Conservation (phyloP, 176 grass and related monocot genomes). For the Calamus simplicifolius region DNA sequence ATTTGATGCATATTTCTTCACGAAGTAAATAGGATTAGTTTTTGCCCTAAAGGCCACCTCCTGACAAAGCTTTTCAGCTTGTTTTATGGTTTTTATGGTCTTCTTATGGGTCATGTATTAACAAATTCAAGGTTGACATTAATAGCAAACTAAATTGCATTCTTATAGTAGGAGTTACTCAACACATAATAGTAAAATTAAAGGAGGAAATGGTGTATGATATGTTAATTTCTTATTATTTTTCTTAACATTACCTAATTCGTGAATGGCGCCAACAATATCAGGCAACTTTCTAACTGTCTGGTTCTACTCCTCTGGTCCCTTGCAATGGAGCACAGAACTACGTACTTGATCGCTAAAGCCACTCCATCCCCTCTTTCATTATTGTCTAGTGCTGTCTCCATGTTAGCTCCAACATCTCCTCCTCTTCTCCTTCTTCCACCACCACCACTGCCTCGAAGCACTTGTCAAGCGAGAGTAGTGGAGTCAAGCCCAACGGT, state of each 20-base stretch:
- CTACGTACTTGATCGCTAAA: constrained; percentile 46
- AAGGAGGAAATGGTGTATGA: too few species aligned
- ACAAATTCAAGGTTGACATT: constrained; percentile 60
- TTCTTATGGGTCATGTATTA: constrained; percentile 76
- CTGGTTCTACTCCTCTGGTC: constrained; percentile 24
- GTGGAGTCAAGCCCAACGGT: constrained; percentile 39
- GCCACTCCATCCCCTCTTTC: not conserved
- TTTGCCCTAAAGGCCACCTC: constrained; percentile 68
- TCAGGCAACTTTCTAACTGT: constrained; percentile 49
- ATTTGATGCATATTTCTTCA: constrained; percentile 70
- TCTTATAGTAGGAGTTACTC: not conserved
- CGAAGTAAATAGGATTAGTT: constrained; percentile 75
- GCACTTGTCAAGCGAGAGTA: constrained; percentile 21
- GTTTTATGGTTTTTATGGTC: constrained; percentile 36
- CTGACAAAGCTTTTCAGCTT: constrained; percentile 61
- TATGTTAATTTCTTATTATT: too few species aligned
- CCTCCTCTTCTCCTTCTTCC: too few species aligned
- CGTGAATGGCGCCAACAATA: constrained; percentile 32
- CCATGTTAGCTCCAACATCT: constrained; percentile 43
- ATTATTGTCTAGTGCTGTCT: constrained; percentile 13
- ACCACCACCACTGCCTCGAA: constrained; percentile 28
- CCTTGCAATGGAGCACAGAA: constrained; percentile 61
- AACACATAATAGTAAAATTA: too few species aligned
- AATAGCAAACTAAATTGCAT: not conserved
- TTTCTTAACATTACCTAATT: constrained; percentile 37